phyloP scores from a whole-genome alignment of 768 basidiomycete species.

The Termitomyces sp. region DNA sequence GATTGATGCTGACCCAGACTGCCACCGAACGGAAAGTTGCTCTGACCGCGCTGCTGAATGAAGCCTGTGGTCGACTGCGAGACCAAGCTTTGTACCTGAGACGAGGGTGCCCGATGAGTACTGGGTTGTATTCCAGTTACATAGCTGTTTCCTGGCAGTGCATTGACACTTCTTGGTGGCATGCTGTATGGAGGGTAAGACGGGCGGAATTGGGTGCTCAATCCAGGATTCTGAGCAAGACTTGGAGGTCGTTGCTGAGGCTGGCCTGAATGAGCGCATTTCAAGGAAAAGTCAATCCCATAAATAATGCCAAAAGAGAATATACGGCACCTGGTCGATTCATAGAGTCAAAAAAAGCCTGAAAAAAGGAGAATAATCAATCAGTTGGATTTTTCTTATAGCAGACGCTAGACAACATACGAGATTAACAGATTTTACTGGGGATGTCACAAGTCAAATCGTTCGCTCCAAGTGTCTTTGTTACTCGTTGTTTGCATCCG shows the following conservation, averaged over 20 bases:
- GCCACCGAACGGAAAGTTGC: slow-evolving; percentile 63
- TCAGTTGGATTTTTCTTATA: neutral
- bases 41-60: slow-evolving; percentile 59
- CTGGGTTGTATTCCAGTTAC: slow-evolving; percentile 55
- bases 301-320: slow-evolving; percentile 11
- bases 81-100: slow-evolving; percentile 51
- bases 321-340: slow-evolving; percentile 55
- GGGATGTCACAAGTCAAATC: slow-evolving; percentile 15
- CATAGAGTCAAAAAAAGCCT: slow-evolving; percentile 41
- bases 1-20: slow-evolving; percentile 49
- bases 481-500: slow-evolving; percentile 37
- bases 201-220: slow-evolving; percentile 63
- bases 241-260: slow-evolving; percentile 80
- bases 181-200: slow-evolving; percentile 52
- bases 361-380: slow-evolving; percentile 18
- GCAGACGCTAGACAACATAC: slow-evolving; percentile 3
- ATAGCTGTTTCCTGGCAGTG: slow-evolving; percentile 46
- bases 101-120: slow-evolving; percentile 56
- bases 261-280: slow-evolving; percentile 52
- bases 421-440: slow-evolving; percentile 12
- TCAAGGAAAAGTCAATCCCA: slow-evolving; percentile 19
- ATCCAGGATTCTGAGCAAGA: slow-evolving; percentile 60
- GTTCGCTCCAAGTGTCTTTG: slow-evolving; percentile 26
- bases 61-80: slow-evolving; percentile 61
- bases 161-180: slow-evolving; percentile 56